Conservation (phyloP, 202 grass and related monocot species). For the Hordeum pubiflorum region DNA sequence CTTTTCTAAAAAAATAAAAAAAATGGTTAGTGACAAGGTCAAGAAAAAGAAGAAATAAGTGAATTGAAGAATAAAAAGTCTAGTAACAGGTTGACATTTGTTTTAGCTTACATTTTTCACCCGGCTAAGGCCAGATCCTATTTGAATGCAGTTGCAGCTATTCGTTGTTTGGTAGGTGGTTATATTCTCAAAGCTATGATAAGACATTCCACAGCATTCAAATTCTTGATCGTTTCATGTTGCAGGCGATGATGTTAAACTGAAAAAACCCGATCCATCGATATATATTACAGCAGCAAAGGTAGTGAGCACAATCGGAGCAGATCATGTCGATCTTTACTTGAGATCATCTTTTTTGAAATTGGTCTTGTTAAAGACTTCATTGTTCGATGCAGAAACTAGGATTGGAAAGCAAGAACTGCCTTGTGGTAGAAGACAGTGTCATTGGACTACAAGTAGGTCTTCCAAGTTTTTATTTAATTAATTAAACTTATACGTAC, state of each 20-base stretch:
- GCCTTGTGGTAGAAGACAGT: constrained; percentile 97
- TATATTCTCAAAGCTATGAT: background rate
- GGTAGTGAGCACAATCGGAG: constrained; percentile 39
- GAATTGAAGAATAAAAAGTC: background rate
- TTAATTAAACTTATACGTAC: background rate
- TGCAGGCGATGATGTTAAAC: constrained; percentile 92
- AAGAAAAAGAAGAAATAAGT: background rate
- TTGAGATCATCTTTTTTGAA: background rate
- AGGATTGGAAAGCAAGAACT: constrained; percentile 62
- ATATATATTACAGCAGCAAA: constrained; percentile 78
- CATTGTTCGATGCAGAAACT: constrained; percentile 55
- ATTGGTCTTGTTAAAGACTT: background rate
- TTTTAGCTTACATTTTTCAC: constrained; percentile 17
- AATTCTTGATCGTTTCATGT: constrained; percentile 5
- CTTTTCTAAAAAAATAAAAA: no score
- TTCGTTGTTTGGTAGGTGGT: background rate
- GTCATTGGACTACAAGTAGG: constrained; percentile 81
- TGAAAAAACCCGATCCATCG: constrained; percentile 90
- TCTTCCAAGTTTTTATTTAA: constrained; percentile 16
- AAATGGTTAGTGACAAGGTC: background rate
- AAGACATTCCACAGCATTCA: background rate
- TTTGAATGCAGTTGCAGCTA: background rate
- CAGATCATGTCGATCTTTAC: background rate
- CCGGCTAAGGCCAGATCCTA: background rate
- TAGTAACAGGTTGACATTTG: background rate